Evolutionary conservation across 2,329 filamentous ascomycete species (phyloP), one percentile per base, ranked within the genome.

Genomic region (Apiospora malaysiana): DNA sequence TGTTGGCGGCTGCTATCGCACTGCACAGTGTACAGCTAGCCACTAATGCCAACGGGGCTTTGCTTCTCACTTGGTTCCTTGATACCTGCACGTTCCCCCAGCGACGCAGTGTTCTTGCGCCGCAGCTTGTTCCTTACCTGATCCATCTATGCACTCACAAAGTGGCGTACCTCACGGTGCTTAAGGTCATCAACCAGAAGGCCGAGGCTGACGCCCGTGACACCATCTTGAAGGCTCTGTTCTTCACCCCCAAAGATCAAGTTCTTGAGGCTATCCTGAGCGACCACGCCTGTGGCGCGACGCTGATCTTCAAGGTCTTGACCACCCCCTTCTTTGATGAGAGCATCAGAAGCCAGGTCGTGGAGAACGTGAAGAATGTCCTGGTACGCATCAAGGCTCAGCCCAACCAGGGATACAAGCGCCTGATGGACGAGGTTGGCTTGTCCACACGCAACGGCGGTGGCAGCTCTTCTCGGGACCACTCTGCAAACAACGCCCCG

Each of bases 171-270:
- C 87, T 98, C 72, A 99, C 96, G 0, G 95, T 99, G 0, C 86
- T 99, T 71, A 99, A 99, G 85, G 94, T 98, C 68, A 97, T 99
- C 82, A 99, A 99, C 80, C 96, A 99, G 82, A 94, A 97, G 79
- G 93, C 95, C 45, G 96, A 99, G 83, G 88, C 93, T 0, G 95
- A 98, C 73, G 96, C 96, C 4, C 90, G 96, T 16, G 95, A 99
- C 78, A 93, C 90, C 66, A 94, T 99, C 49, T 86, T 98, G 51
- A 92, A 94, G 80, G 95, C 95, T 2, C 85, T 99, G 45, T 98
- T 99, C 87, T 97, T 97, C 82, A 94, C 93, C 10, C 89, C 91
- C 2, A 93, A 95, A 73, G 94, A 98, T 77, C 91, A 95, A 75
- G 90, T 93, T 1, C 84, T 99, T 51, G 95, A 97, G 80, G 93